Evolutionary conservation across 176 grass and related monocot species (phyloP), one percentile per base, ranked within the genome.

Genomic region (Melocanna baccifera): DNA sequence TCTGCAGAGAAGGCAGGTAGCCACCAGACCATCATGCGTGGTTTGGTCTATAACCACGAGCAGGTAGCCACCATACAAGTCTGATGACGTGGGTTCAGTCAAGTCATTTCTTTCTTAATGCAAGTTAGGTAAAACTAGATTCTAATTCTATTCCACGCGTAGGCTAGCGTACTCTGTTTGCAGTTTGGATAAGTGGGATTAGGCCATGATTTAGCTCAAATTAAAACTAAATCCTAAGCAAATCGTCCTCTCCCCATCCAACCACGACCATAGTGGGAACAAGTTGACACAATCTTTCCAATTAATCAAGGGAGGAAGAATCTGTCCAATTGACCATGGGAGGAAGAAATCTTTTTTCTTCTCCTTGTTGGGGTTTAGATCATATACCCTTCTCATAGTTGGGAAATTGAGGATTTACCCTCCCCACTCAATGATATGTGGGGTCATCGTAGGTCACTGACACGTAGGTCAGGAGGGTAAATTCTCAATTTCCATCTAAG

Each of bases 1-100:
- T 59, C 7, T 34, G 68, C 16, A 55, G 83, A 78, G 70, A 70
- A 25, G 75, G 75, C 65, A 70, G 65, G 40, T 42, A 25, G 5
- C 67, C 67, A 70, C 67, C 67, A 70, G 43, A 41, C 39, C 43
- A 67, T 58, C 28, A 37, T 75, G 40, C 69, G 59, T 2, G 32
- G 12, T 76, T 55, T 28, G 41, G 66, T 71, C 75, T 20, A 14
- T 78, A 86, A 62, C 56, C 55, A 86, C 66, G 2, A 40, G 75
- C 42, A 39, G 64, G 30, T 51, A n/a, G 30, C 6, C 42, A 47
- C 50, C 79, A 57, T 43, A 26, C 30, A 29, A 70, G 15, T 20
- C 79, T 70, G 79, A 11, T 42, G 34, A 40, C 50, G n/a, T 56
- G 9, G 43, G 51, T 58, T 52, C 45, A 67, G 26, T 79, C 64